phyloP scores from a whole-genome alignment of 305 asterid genomes.

The Fraxinus sp. region DNA sequence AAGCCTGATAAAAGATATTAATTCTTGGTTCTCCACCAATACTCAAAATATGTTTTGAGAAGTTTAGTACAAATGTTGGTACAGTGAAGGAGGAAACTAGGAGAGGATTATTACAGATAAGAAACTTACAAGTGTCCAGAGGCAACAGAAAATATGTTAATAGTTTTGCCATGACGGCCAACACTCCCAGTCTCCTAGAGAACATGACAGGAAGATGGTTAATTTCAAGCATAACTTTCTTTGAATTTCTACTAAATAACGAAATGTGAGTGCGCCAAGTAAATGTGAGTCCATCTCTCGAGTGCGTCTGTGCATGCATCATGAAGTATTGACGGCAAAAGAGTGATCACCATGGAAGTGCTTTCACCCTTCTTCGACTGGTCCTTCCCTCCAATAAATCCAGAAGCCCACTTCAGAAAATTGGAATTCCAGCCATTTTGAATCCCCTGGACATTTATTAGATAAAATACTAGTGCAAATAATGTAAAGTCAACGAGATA shows the following conservation, averaged over 20 bases:
- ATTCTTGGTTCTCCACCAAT: too few relatives aligned
- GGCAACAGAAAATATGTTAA: conserved; percentile 94
- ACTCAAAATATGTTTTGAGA: neutral
- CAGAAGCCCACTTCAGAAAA: conserved; percentile 97
- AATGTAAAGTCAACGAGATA: conserved; percentile 11
- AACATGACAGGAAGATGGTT: conserved; percentile 26
- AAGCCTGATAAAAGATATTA: neutral
- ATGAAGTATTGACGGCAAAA: conserved; percentile 12
- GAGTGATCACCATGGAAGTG: conserved; percentile 55
- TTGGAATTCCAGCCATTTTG: conserved; percentile 84
- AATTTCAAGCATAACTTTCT: neutral
- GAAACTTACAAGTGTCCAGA: conserved; percentile 94
- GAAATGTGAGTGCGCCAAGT: conserved; percentile 7
- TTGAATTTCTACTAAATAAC: conserved; percentile 8
- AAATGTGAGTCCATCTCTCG: conserved; percentile 9
- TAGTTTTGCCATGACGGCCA: conserved; percentile 74
- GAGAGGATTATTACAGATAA: conserved; percentile 16
- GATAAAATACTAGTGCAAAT: conserved; percentile 17
- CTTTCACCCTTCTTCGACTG: conserved; percentile 60
- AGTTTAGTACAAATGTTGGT: neutral
- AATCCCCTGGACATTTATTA: conserved; percentile 47
- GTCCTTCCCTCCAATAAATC: conserved; percentile 76
- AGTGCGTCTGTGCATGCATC: neutral
- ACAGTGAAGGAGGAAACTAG: conserved; percentile 3
- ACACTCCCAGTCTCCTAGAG: conserved; percentile 57